Conservation (phyloP, 2,329 filamentous ascomycete genomes). For the Fusarium sp. region DNA sequence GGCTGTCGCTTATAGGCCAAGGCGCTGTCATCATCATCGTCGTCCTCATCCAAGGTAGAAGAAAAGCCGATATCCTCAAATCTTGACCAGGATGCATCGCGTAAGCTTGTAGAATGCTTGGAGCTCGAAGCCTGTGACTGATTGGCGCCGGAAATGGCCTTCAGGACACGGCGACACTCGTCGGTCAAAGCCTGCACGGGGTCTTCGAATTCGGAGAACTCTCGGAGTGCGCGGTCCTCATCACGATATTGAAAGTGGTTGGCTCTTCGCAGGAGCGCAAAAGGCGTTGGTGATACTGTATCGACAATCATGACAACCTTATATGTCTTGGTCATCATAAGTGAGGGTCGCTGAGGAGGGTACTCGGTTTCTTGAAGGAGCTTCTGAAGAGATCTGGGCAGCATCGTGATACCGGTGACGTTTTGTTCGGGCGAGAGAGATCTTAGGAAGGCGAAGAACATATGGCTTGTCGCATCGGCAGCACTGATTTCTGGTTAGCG, state of each 20-base stretch:
- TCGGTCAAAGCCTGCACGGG: conserved; percentile 89
- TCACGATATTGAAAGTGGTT: conserved; percentile 97
- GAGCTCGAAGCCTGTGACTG: conserved; percentile 81
- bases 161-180: conserved; percentile 91
- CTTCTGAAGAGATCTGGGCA: conserved; percentile 92
- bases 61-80: conserved; percentile 97
- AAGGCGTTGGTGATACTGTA: conserved; percentile 92
- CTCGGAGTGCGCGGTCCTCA: conserved; percentile 83
- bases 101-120: conserved; percentile 77
- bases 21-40: conserved; percentile 70
- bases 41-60: conserved; percentile 77
- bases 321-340: conserved; percentile 84
- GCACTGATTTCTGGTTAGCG: conserved; percentile 67
- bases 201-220: conserved; percentile 90
- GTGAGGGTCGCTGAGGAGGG: conserved; percentile 80
- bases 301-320: conserved; percentile 98
- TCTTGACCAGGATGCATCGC: conserved; percentile 93
- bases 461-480: conserved; percentile 93
- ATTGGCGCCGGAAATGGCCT: conserved; percentile 88
- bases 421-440: conserved; percentile 86
- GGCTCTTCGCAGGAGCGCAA: conserved; percentile 87
- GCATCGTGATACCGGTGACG: conserved; percentile 81
- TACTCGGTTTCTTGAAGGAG: conserved; percentile 94
- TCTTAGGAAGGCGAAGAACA: conserved; percentile 97
- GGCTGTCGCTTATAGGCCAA: conserved; percentile 55